Evolutionary conservation across 2,329 filamentous ascomycete genomes (phyloP).

Genomic region (Tolypocladium nubicola): DNA sequence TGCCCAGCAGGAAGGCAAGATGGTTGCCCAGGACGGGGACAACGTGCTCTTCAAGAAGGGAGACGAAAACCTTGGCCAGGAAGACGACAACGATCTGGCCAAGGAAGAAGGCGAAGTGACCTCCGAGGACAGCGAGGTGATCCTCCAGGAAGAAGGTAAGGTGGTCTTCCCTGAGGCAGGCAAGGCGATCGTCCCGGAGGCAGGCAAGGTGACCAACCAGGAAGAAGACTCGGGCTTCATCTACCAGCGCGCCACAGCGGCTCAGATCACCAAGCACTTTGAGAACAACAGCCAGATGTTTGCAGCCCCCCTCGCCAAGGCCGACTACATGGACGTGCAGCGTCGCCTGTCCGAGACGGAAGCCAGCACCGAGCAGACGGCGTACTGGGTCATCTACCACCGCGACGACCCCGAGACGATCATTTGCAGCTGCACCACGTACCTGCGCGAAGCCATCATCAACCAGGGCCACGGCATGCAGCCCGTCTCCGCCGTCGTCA

Average conservation of each 20-base stretch:
- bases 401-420: constrained; percentile 16
- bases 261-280: constrained; percentile 8
- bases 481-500: constrained; percentile 16
- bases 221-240: constrained; percentile 1
- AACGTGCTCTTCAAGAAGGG: too few relatives aligned
- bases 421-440: constrained; percentile 22
- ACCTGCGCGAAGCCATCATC: constrained; percentile 12
- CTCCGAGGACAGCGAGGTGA: too few relatives aligned
- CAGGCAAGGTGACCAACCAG: not conserved
- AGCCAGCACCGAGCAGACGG: not conserved
- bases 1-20: not conserved
- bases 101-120: not conserved
- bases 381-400: constrained; percentile 20
- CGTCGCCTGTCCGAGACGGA: constrained; percentile 3
- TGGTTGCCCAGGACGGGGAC: not conserved
- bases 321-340: constrained; percentile 8
- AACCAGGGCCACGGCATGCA: constrained; percentile 10
- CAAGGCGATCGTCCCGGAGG: not conserved
- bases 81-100: too few relatives aligned
- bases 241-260: constrained; percentile 6
- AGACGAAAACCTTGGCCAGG: too few relatives aligned
- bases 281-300: constrained; percentile 8
- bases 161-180: not conserved
- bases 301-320: constrained; percentile 7
- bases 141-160: not conserved